A percentile compares a stretch with the other conserved stretches of the same genome.
Evolutionary conservation across 148 eudicot species (phyloP).

Genomic region (Mesembryanthemum crystallinum): DNA sequence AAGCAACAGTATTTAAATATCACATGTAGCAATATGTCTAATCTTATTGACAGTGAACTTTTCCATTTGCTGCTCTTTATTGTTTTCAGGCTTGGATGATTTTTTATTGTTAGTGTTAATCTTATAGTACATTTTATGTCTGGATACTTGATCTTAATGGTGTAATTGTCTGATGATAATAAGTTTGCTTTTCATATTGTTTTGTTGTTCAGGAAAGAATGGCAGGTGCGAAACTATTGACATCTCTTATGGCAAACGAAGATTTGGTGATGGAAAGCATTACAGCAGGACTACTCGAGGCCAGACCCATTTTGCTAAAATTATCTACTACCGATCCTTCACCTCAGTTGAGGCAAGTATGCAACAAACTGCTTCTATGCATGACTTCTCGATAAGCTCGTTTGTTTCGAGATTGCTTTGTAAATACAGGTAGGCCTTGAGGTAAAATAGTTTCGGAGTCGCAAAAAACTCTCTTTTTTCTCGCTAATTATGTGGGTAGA

Average conservation of each 20-base stretch:
- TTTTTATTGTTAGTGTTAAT: too few relatives aligned
- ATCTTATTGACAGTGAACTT: background rate
- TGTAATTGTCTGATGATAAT: background rate
- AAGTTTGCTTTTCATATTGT: constrained; percentile 10
- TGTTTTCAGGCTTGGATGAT: background rate
- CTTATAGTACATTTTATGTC: background rate
- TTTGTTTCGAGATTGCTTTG: background rate
- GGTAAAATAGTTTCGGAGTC: too few relatives aligned
- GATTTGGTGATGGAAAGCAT: constrained; percentile 47
- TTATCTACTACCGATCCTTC: constrained; percentile 47
- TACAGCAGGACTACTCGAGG: constrained; percentile 45
- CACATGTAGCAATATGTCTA: too few relatives aligned
- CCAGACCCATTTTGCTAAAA: constrained; percentile 37
- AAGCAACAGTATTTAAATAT: too few relatives aligned
- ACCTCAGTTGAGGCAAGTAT: constrained; percentile 44
- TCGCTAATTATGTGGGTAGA: too few relatives aligned
- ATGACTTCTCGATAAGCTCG: constrained; percentile 28
- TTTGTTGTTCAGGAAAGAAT: constrained; percentile 50
- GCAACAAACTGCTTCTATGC: constrained; percentile 50
- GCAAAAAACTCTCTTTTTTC: too few relatives aligned
- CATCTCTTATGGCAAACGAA: constrained; percentile 66
- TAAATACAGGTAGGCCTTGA: background rate
- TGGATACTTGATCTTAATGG: background rate
- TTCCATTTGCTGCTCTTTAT: background rate
- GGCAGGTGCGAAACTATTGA: constrained; percentile 62